Percentiles rank a stretch among this genome's conserved stretches.
These are phyloP conservation scores for Tetraselmis chui DNA, from an alignment of 139 green algal genomes.

Conservation along the genomic window DNA sequence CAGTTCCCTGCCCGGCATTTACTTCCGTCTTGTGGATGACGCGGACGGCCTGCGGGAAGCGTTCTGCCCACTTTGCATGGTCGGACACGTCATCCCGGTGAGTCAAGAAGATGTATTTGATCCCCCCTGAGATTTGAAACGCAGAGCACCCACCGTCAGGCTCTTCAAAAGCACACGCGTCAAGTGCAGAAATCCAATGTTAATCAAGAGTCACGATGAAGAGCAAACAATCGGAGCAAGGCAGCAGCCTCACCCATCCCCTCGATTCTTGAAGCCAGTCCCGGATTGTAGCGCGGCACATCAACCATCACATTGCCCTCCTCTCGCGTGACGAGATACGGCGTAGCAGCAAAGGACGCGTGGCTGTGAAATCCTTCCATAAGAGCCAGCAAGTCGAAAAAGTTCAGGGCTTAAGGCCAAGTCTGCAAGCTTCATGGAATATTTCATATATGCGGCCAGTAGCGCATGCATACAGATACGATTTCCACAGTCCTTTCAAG, in stretches of 20 bases:
- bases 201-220: no score
- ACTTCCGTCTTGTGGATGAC: constrained; percentile 61
- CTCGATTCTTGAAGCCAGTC: constrained; percentile 31
- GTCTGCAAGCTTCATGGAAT: no score
- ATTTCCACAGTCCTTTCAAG: no score
- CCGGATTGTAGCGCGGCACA: constrained; percentile 51
- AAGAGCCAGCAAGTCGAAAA: no score
- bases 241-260: neutral
- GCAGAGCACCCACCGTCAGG: no score
- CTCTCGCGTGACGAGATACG: constrained; percentile 53
- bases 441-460: no score
- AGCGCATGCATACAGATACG: no score
- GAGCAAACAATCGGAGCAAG: no score
- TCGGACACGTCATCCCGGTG: constrained; percentile 77
- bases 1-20: neutral
- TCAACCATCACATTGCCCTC: constrained; percentile 75
- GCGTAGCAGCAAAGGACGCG: constrained; percentile 41
- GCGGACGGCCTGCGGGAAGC: constrained; percentile 39
- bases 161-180: no score
- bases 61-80: constrained; percentile 60
- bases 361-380: neutral
- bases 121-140: no score
- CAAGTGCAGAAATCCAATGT: no score
- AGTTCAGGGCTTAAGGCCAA: no score
- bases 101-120: constrained; percentile 66